These are phyloP conservation scores for Neofusicoccum cordaticola DNA, from an alignment of 2,329 filamentous ascomycete genomes.

Conservation along the genomic window DNA sequence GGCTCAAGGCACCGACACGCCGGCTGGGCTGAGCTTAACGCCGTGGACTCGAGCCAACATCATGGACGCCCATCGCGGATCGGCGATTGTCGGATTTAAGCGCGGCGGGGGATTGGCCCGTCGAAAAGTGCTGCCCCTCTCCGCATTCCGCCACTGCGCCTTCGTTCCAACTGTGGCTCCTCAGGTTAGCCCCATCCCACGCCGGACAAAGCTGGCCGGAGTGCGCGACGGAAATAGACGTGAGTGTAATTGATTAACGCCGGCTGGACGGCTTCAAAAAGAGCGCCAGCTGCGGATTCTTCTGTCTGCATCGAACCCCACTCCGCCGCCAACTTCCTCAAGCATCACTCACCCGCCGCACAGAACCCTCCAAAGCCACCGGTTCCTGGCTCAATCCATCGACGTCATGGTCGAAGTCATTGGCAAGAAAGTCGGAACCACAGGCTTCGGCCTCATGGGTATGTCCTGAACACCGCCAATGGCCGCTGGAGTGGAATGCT, in stretches of 20 bases:
- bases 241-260: not conserved
- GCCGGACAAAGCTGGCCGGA: not conserved
- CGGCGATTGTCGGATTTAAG: slow-evolving; percentile 1
- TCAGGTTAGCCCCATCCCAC: not conserved
- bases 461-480: not conserved
- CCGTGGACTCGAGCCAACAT: too few relatives aligned
- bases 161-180: too few relatives aligned
- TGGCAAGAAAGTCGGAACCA: slow-evolving; percentile 38
- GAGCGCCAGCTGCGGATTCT: too few relatives aligned
- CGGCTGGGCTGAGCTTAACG: too few relatives aligned
- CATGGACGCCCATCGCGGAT: too few relatives aligned
- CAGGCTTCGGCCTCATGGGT: slow-evolving; percentile 51
- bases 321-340: not conserved
- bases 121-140: not conserved
- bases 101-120: not conserved
- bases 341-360: not conserved
- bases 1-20: not conserved
- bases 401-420: slow-evolving; percentile 33
- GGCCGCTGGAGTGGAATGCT: not conserved
- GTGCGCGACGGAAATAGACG: not conserved
- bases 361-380: not conserved
- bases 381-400: not conserved
- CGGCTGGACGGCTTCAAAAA: not conserved
- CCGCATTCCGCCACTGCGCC: not conserved
- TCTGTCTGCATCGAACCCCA: too few relatives aligned